Evolutionary conservation across 1,284 basidiomycete species (phyloP).

Genomic region (Cronartium ribicola): DNA sequence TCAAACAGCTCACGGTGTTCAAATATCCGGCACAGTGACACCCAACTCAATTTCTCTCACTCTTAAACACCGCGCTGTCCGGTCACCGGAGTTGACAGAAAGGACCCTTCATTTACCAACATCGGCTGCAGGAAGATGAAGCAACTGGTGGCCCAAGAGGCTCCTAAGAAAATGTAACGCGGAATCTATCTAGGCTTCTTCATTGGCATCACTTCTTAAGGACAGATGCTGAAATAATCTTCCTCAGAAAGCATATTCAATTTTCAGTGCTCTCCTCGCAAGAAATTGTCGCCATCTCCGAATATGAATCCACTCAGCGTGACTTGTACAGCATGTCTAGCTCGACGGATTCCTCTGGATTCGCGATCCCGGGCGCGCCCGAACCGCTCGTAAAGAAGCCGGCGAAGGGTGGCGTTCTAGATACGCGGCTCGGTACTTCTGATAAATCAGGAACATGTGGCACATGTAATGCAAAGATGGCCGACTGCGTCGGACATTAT

Average conservation of each 20-base stretch:
- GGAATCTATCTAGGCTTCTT: not conserved
- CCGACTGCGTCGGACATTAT: conserved; percentile 96
- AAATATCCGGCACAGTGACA: no score
- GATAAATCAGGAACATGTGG: conserved; percentile 90
- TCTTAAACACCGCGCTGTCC: no score
- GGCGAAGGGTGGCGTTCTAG: conserved; percentile 84
- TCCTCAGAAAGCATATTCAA: conserved; percentile 63
- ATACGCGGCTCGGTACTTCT: conserved; percentile 84
- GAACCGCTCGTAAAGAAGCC: conserved; percentile 61
- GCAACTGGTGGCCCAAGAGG: conserved; percentile 36
- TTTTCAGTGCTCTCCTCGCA: conserved; percentile 87
- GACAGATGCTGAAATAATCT: conserved; percentile 6
- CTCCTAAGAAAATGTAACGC: conserved; percentile 40
- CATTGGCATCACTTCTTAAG: not conserved
- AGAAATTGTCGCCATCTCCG: conserved; percentile 86
- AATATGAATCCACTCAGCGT: conserved; percentile 86
- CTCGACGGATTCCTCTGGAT: conserved; percentile 46
- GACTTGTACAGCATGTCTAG: conserved; percentile 70
- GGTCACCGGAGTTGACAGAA: no score
- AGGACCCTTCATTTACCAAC: no score
- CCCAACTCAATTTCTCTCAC: no score
- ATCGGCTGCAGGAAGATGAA: conserved; percentile 11
- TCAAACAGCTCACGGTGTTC: no score
- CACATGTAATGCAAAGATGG: conserved; percentile 85
- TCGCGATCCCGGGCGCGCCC: conserved; percentile 13